Conservation (phyloP, 108 stramenopile genomes). For the Epithemia pelagica region DNA sequence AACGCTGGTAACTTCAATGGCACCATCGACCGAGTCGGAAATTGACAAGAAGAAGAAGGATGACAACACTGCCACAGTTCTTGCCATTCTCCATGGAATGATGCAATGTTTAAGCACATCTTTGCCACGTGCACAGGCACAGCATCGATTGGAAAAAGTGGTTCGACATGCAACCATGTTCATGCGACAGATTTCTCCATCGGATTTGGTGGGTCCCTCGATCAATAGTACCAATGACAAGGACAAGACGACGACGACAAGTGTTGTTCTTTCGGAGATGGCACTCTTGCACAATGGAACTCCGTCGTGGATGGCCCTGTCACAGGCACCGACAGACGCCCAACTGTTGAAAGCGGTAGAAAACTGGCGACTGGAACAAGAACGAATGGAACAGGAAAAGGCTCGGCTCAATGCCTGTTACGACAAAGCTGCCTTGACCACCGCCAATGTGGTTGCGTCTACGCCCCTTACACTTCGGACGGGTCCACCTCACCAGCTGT, state of each 20-base stretch:
- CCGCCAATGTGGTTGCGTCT: neutral
- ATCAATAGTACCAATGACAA: neutral
- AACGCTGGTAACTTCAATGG: neutral
- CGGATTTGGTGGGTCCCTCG: neutral
- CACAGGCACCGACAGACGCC: neutral
- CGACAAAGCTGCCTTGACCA: neutral
- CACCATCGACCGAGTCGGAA: neutral
- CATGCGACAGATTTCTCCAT: neutral
- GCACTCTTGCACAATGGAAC: neutral
- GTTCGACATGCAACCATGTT: neutral
- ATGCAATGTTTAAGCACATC: neutral
- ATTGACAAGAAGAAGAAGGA: neutral
- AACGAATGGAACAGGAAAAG: neutral
- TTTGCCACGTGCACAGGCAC: neutral
- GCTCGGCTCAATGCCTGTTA: neutral
- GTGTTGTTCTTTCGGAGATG: no score
- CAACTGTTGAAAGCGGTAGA: neutral
- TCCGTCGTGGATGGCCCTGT: neutral
- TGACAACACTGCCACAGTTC: neutral
- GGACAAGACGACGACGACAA: neutral
- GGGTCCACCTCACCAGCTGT: no score
- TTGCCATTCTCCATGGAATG: neutral
- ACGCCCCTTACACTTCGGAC: neutral
- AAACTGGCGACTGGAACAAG: neutral
- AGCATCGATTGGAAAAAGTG: neutral